Percentiles rank a stretch among this genome's conserved stretches.
Conservation (phyloP, 108 stramenopile species). For the Mediolabrus comicus region DNA sequence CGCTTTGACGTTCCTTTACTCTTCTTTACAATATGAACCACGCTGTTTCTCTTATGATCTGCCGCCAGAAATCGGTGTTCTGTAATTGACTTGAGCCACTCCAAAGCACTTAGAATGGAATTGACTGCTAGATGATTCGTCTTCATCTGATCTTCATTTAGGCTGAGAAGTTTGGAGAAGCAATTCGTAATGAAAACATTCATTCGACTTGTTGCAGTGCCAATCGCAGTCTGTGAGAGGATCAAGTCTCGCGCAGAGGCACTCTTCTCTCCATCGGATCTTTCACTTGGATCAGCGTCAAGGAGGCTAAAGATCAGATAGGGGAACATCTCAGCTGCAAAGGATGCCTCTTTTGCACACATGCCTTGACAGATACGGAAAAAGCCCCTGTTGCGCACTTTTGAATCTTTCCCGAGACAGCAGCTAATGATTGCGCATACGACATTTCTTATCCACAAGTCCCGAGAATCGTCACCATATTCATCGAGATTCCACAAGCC, state of each 20-base stretch:
- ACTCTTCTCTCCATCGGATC: not conserved
- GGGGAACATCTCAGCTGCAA: constrained; percentile 66
- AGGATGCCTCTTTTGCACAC: constrained; percentile 51
- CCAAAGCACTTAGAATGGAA: constrained; percentile 57
- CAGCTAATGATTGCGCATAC: constrained; percentile 67
- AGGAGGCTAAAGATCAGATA: constrained; percentile 58
- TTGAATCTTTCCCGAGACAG: constrained; percentile 39
- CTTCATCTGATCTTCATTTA: constrained; percentile 1
- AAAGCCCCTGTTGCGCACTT: constrained; percentile 36
- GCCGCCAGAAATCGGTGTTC: constrained; percentile 49
- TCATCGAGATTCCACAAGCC: constrained; percentile 46
- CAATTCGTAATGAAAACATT: constrained; percentile 41
- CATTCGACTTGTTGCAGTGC: constrained; percentile 31
- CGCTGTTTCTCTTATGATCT: constrained; percentile 16
- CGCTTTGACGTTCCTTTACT: constrained; percentile 10
- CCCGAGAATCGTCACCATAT: constrained; percentile 5
- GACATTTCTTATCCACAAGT: constrained; percentile 65
- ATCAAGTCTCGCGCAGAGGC: constrained; percentile 29
- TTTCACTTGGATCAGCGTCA: constrained; percentile 18
- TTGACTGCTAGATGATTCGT: constrained; percentile 27
- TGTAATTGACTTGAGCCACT: constrained; percentile 48
- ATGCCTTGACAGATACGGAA: constrained; percentile 57
- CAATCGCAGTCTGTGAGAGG: constrained; percentile 41
- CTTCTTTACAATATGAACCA: not conserved
- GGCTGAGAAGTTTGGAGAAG: constrained; percentile 32